These are phyloP conservation scores for Sugiyamaella smithiae DNA, from an alignment of 805 yeast genomes.

Conservation along the genomic window DNA sequence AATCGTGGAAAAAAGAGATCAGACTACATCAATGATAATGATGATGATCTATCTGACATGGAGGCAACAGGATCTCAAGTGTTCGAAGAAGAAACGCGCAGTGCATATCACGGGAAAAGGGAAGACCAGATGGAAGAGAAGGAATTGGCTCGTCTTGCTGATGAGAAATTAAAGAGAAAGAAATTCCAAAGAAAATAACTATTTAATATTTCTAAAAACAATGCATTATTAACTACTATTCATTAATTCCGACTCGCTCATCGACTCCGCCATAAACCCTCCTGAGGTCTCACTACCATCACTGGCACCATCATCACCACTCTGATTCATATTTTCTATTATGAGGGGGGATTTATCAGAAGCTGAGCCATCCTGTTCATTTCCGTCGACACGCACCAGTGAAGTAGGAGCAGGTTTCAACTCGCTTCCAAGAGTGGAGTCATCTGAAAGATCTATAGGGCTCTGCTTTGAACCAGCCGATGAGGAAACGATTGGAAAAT, in stretches of 20 bases:
- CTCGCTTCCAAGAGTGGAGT: no score
- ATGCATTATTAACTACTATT: background rate
- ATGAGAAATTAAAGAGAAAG: slow-evolving; percentile 21
- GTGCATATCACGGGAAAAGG: slow-evolving; percentile 61
- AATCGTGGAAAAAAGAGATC: slow-evolving; percentile 58
- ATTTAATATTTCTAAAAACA: background rate
- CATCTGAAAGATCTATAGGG: no score
- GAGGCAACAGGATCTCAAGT: slow-evolving; percentile 93
- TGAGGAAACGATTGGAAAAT: no score
- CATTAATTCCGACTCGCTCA: slow-evolving; percentile 26
- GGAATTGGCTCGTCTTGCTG: slow-evolving; percentile 22
- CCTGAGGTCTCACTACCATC: no score
- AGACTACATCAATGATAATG: slow-evolving; percentile 43
- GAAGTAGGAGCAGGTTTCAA: no score
- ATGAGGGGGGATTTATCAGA: no score
- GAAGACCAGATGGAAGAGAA: slow-evolving; percentile 73
- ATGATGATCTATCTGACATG: slow-evolving; percentile 60
- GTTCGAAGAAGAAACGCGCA: slow-evolving; percentile 72
- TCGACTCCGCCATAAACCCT: slow-evolving; percentile 25
- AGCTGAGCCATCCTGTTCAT: no score
- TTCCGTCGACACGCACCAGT: no score
- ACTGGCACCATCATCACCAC: no score
- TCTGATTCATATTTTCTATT: no score
- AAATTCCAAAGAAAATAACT: background rate
- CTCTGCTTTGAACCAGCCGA: background rate